Evolutionary conservation across 306 rosid genomes (phyloP).

Genomic region (Sicyos edulis): DNA sequence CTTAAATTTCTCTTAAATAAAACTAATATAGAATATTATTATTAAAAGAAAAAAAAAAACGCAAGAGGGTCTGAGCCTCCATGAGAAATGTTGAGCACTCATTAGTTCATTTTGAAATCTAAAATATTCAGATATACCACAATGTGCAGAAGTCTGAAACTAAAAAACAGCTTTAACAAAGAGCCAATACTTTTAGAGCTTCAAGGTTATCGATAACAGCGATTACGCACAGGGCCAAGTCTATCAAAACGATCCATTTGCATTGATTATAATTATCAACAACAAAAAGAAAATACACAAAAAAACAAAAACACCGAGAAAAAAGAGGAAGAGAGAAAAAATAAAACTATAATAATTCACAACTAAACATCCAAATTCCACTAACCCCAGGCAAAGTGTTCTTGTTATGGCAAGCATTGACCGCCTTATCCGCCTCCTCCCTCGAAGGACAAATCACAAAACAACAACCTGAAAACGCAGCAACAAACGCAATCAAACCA

Average conservation of each 20-base stretch:
- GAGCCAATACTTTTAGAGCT: background rate
- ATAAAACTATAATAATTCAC: conserved; percentile 3
- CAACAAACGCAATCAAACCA: background rate
- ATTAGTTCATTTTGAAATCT: background rate
- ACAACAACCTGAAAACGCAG: conserved; percentile 64
- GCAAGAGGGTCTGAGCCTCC: too few species aligned
- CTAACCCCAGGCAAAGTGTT: conserved; percentile 84
- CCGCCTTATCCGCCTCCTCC: conserved; percentile 93
- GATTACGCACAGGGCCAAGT: background rate
- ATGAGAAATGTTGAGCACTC: too few species aligned
- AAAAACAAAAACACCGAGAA: background rate
- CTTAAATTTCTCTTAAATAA: too few species aligned
- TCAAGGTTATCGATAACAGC: conserved; percentile 17
- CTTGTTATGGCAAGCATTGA: conserved; percentile 89
- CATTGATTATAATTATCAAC: conserved; percentile 21
- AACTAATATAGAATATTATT: too few species aligned
- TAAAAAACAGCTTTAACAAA: background rate
- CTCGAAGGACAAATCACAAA: conserved; percentile 88
- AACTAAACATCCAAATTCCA: conserved; percentile 20
- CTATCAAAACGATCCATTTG: conserved; percentile 14
- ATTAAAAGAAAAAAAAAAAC: too few species aligned
- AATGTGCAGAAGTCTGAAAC: background rate
- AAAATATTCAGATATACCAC: too few species aligned
- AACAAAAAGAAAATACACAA: conserved; percentile 11
- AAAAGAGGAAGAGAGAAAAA: background rate